Base-by-base conservation (phyloP, 306 rosid species). In the Ormosia semicastrata region DNA sequence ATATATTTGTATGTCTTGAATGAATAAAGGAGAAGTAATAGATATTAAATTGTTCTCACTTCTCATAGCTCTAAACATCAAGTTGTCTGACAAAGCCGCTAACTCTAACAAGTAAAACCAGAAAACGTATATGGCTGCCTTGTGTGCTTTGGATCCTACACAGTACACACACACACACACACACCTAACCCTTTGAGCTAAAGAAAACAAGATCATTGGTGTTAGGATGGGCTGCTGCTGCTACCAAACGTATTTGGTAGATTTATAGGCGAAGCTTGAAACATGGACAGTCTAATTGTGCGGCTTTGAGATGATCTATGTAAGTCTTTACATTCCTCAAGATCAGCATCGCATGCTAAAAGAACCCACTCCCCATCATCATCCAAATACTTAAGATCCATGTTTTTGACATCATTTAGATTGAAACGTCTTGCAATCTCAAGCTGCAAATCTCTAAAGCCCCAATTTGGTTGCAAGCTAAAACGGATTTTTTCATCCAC, bases 361-460 rank as follows among this genome's bases (percentile, higher is more conserved):
- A 86, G 75, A 44, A 87, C 91, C 90, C 89, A 86, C 71, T 88
- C 90, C 1, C 89, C 59, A 7, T 86, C 90, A 49, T 90, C 88
- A 44, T 90, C 93, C 82, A 92, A 32, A 53, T 89, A 89, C 84
- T 84, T 86, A 13, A 89, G 50, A 44, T 80, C 82, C 4, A 85
- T 65, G 49, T 69, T 85, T 43, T 77, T 78, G 9, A 89, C 36
- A 18, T 92, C 87, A 14, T 78, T 81, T 15, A 89, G 71, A 53
- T 86, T 87, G 84, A 90, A 86, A 2, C 90, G 74, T 41, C 90
- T 87, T 33, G 85, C 85, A 3, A 92, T 87, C 90, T 90, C 94
- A 2, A 81, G 57, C 87, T 87, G 83, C 73, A 89, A 59, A 41
- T 88, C 90, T 52, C 84, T 72, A 50, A 84, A 84, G 0, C 88